These are phyloP conservation scores for Periconia macrospinosa DNA, from an alignment of 2,329 filamentous ascomycete species.

Conservation along the genomic window DNA sequence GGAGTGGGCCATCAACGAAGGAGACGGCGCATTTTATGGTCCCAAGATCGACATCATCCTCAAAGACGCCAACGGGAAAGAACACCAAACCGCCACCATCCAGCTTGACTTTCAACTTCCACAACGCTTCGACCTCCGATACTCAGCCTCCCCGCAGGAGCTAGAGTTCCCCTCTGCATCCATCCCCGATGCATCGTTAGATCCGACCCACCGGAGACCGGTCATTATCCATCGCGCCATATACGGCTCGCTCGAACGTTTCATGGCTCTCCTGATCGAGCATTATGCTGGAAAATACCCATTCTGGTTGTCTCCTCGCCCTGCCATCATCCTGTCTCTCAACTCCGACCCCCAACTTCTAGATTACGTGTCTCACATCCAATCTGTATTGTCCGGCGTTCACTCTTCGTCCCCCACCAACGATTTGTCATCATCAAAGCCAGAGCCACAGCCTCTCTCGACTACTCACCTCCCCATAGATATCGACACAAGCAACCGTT, in stretches of 20 bases:
- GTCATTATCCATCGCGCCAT: constrained; percentile 86
- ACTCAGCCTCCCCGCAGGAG: constrained; percentile 69
- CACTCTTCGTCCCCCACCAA: constrained; percentile 14
- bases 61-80: constrained; percentile 73
- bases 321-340: constrained; percentile 73
- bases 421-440: constrained; percentile 15
- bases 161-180: constrained; percentile 58
- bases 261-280: constrained; percentile 84
- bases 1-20: constrained; percentile 74
- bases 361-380: constrained; percentile 49
- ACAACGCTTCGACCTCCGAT: constrained; percentile 76
- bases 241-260: constrained; percentile 79
- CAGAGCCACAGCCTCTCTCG: constrained; percentile 48
- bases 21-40: constrained; percentile 87
- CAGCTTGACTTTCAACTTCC: constrained; percentile 90
- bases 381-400: constrained; percentile 34
- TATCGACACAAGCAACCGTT: constrained; percentile 65
- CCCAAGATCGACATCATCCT: constrained; percentile 90
- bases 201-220: constrained; percentile 50
- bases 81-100: constrained; percentile 86
- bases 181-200: constrained; percentile 39
- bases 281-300: constrained; percentile 78
- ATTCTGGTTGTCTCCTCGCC: constrained; percentile 84
- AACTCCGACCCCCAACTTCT: constrained; percentile 63
- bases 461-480: constrained; percentile 71